Percentiles rank a stretch among this genome's conserved stretches.
Conservation (phyloP, 176 grass and related monocot genomes). For the Canna indica region DNA sequence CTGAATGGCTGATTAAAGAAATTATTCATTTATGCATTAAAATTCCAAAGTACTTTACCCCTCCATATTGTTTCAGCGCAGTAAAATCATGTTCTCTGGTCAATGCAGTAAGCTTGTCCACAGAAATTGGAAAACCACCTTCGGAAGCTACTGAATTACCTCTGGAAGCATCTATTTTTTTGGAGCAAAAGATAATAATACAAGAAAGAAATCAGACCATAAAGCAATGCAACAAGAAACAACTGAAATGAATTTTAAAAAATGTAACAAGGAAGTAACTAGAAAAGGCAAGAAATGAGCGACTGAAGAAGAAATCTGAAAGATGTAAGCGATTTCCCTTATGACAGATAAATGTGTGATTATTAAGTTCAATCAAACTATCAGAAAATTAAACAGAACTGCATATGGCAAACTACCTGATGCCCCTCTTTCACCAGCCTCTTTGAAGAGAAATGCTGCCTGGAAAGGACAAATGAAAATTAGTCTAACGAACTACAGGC, state of each 20-base stretch:
- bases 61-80: slow-evolving; percentile 21
- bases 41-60: slow-evolving; percentile 19
- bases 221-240: not conserved
- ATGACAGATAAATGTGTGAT: not conserved
- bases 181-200: not conserved
- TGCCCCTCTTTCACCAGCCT: slow-evolving; percentile 21
- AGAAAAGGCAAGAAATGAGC: not conserved
- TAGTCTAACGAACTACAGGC: not conserved
- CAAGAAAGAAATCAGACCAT: not conserved
- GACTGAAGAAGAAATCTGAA: not conserved
- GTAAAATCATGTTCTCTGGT: slow-evolving; percentile 17
- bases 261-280: not conserved
- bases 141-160: not conserved
- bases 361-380: not conserved
- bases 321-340: not conserved
- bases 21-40: not conserved
- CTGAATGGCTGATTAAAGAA: not conserved
- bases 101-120: slow-evolving; percentile 14
- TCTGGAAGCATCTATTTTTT: not conserved
- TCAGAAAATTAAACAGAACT: not conserved
- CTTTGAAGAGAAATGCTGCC: slow-evolving; percentile 31
- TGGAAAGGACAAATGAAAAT: slow-evolving; percentile 5
- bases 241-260: not conserved
- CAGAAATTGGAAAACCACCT: slow-evolving; percentile 15
- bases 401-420: not conserved